Base-by-base conservation (phyloP, 2,329 filamentous ascomycete species). In the Dryadomyces quercivorus region DNA sequence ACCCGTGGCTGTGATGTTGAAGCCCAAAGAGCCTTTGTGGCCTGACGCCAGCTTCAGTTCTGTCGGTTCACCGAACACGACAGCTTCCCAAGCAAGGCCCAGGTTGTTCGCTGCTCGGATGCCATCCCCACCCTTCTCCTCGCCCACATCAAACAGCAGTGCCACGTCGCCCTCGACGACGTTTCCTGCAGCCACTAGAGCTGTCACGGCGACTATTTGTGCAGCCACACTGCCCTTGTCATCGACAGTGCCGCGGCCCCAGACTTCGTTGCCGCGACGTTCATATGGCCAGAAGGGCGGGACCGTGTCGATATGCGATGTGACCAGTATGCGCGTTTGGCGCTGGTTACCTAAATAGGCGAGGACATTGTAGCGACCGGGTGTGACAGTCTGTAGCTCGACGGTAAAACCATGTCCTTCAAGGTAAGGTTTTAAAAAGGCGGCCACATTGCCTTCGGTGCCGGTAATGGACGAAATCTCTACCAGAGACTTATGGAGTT, bases 51-150 rank as follows among this genome's bases (percentile, higher is more conserved):
- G 54, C 54, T 50, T 48, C 2, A 36, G n/a, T 13, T 49, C 26
- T 1, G 54, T 55, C 21, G 54, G 54, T 44, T 55, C 54, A n/a
- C 54, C 54, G 13, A 55, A 55, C 3, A 55, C 10, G 22, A 44
- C 54, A 4, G 50, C 45, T 36, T 52, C 36, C 49, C 44, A 50
- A 2, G 50, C 12, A 9, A 44, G 34, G 26, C 44, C 43, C 3
- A 48, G 34, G 2, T 45, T 18, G 36, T 55, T 52, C 36, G 50
- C 54, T 1, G 49, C 44, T 2, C 44, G 54, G 8, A 55, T 55
- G 5, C 54, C 54, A 21, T 49, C 44, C 8, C 54, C 54, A 20
- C 54, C 50, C 12, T 34, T 16, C 15, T 55, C 54, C 45, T 55
- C 54, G 44, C 54, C 54, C n/a, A 55, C 54, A 12, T 36, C 54